These are phyloP conservation scores for Diaporthe ilicicola DNA, from an alignment of 2,329 filamentous ascomycete species.

Conservation along the genomic window DNA sequence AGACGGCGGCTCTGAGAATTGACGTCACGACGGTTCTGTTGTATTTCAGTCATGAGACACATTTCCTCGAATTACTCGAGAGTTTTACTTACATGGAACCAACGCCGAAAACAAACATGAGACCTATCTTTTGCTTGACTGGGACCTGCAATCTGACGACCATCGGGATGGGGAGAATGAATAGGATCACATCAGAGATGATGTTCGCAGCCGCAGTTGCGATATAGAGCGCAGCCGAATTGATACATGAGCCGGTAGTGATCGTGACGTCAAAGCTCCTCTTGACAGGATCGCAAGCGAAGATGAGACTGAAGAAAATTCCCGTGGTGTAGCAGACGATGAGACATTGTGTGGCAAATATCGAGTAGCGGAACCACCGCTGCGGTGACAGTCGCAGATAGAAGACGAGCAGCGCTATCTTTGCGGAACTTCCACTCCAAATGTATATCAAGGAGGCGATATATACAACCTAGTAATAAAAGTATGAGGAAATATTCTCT, in stretches of 20 bases:
- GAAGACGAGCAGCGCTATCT: slow-evolving; percentile 49
- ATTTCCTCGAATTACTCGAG: accelerated
- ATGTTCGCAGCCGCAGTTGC: slow-evolving; percentile 57
- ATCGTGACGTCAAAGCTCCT: slow-evolving; percentile 43
- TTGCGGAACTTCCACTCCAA: slow-evolving; percentile 46
- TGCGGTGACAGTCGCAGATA: slow-evolving; percentile 49
- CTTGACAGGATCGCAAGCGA: slow-evolving; percentile 47
- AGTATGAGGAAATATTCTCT: not conserved
- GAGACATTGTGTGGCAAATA: slow-evolving; percentile 42
- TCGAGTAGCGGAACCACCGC: slow-evolving; percentile 42
- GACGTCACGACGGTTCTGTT: slow-evolving; percentile 46
- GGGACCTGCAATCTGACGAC: slow-evolving; percentile 56
- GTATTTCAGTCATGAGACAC: slow-evolving; percentile 42
- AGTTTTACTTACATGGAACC: slow-evolving; percentile 11
- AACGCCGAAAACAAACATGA: slow-evolving; percentile 51
- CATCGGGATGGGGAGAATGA: slow-evolving; percentile 55
- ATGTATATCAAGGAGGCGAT: slow-evolving; percentile 43
- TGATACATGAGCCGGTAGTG: slow-evolving; percentile 50
- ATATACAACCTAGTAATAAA: slow-evolving; percentile 38
- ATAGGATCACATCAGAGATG: slow-evolving; percentile 55
- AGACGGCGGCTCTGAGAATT: slow-evolving; percentile 40
- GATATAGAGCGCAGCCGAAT: slow-evolving; percentile 57
- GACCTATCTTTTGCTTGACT: slow-evolving; percentile 54
- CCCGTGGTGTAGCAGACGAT: slow-evolving; percentile 43
- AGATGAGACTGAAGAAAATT: slow-evolving; percentile 46